Evolutionary conservation across 768 basidiomycete species (phyloP).

Genomic region (Kwoniella sp.): DNA sequence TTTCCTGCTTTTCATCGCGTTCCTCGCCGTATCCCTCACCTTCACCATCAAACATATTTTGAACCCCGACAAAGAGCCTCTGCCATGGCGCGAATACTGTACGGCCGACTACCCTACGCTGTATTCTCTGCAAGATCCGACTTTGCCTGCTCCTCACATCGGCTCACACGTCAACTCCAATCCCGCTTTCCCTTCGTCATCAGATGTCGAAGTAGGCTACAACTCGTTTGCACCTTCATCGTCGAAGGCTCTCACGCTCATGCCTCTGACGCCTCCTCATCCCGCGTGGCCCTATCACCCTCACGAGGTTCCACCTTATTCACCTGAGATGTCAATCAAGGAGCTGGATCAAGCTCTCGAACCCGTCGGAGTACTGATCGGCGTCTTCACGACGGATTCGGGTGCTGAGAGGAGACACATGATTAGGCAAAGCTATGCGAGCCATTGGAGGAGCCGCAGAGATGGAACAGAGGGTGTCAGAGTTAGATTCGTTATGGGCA

Average conservation of each 20-base stretch:
- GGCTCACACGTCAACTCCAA: slow-evolving; percentile 56
- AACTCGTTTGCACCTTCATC: slow-evolving; percentile 56
- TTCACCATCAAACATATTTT: slow-evolving; percentile 86
- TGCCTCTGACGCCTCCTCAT: slow-evolving; percentile 42
- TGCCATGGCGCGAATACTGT: slow-evolving; percentile 94
- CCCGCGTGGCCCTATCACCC: slow-evolving; percentile 45
- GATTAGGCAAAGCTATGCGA: slow-evolving; percentile 86
- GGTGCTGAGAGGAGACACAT: slow-evolving; percentile 81
- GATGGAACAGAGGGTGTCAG: slow-evolving; percentile 77
- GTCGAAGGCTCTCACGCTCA: slow-evolving; percentile 37
- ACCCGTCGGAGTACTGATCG: slow-evolving; percentile 83
- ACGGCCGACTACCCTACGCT: slow-evolving; percentile 60
- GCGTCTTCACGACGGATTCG: slow-evolving; percentile 86
- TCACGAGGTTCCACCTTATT: slow-evolving; percentile 32
- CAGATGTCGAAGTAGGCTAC: slow-evolving; percentile 45
- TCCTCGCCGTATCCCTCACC: slow-evolving; percentile 80
- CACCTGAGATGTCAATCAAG: slow-evolving; percentile 25
- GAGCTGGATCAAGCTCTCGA: slow-evolving; percentile 71
- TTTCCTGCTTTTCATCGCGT: slow-evolving; percentile 72
- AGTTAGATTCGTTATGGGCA: slow-evolving; percentile 85
- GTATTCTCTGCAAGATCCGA: slow-evolving; percentile 37
- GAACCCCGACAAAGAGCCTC: slow-evolving; percentile 91
- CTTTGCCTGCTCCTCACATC: slow-evolving; percentile 39
- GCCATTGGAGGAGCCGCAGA: slow-evolving; percentile 71
- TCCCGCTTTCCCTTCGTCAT: slow-evolving; percentile 19